phyloP scores from a whole-genome alignment of 345 rosid genomes.

The Eucalyptus erythrocorys region DNA sequence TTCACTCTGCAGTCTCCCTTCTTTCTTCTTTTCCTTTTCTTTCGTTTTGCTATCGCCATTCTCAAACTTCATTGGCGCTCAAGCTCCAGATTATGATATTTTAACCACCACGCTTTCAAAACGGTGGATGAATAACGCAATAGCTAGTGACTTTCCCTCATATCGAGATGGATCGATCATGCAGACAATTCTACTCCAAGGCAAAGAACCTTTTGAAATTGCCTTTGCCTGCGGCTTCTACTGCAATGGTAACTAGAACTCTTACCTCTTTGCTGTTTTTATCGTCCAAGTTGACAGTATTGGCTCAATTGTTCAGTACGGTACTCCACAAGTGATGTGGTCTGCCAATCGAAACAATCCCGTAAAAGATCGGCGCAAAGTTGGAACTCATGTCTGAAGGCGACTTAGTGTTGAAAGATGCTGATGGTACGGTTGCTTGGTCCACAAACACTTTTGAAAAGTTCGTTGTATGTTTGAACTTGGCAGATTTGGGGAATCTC shows the following conservation, averaged over 20 bases:
- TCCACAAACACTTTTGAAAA: neutral
- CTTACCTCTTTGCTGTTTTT: neutral
- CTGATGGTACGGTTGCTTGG: neutral
- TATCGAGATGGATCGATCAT: fast-evolving
- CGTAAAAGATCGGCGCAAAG: neutral
- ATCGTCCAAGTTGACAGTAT: no score
- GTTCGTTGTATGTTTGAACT: neutral
- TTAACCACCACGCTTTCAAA: fast-evolving
- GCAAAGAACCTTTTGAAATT: no score
- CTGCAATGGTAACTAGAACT: neutral
- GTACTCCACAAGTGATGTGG: neutral
- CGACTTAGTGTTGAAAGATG: neutral
- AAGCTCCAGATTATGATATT: fast-evolving
- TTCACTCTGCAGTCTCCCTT: neutral
- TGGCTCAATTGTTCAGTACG: no score
- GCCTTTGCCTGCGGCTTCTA: neutral
- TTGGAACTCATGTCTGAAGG: neutral
- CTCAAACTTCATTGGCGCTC: neutral
- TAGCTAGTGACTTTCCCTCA: fast-evolving
- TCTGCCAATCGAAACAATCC: conserved; percentile 2
- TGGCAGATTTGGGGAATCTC: neutral
- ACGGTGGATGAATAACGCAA: neutral
- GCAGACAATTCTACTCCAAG: neutral
- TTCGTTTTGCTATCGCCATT: neutral
- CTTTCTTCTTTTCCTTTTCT: neutral